Evolutionary conservation across 306 rosid species (phyloP).

Genomic region (Cucurbita moschata): DNA sequence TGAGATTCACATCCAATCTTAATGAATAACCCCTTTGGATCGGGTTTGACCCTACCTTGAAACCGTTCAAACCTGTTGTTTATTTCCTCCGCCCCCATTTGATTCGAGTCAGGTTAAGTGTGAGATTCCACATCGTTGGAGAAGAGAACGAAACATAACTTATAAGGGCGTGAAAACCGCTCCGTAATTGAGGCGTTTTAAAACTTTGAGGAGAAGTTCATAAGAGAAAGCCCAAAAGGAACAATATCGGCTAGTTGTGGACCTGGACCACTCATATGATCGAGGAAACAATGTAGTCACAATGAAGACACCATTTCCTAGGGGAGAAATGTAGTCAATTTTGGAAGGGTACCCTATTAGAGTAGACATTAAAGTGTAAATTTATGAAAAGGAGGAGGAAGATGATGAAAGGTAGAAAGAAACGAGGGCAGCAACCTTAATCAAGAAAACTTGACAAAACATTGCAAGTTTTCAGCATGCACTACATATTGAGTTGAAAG

Average conservation of each 20-base stretch:
- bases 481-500: slow-evolving; percentile 1
- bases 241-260: no score
- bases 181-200: no score
- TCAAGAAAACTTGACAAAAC: background rate
- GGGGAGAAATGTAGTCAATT: background rate
- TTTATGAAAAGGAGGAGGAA: background rate
- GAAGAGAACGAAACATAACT: no score
- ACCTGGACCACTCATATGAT: background rate
- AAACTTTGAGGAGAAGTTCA: no score
- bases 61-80: background rate
- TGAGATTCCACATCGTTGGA: no score
- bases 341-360: background rate
- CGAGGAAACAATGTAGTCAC: background rate
- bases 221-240: no score
- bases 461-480: background rate
- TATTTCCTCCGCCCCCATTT: background rate
- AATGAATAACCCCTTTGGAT: background rate
- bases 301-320: background rate
- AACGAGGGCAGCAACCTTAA: background rate
- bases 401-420: background rate
- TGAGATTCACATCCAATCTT: background rate
- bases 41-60: background rate
- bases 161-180: no score
- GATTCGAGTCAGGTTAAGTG: no score
- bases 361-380: background rate